Evolutionary conservation across 2,329 filamentous ascomycete genomes (phyloP).

Genomic region (Paracoccidioides brasiliensis): DNA sequence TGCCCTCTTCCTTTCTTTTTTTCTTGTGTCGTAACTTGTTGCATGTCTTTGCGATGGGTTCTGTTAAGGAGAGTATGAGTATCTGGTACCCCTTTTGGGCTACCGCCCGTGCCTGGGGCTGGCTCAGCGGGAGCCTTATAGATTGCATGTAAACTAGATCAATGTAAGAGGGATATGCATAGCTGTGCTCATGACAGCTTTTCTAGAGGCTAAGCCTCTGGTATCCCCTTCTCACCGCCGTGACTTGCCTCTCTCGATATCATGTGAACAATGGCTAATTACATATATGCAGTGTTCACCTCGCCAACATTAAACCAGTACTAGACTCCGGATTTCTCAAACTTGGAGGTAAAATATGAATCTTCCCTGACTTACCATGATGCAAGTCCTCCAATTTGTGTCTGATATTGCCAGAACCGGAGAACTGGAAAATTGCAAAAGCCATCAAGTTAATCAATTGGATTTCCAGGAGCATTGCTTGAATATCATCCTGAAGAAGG

Average conservation of each 20-base stretch:
- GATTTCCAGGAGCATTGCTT: conserved; percentile 49
- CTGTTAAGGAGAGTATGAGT: no score
- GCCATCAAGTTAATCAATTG: neutral
- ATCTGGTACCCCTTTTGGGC: no score
- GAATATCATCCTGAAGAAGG: conserved; percentile 52
- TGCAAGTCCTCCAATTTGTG: neutral
- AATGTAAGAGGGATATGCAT: no score
- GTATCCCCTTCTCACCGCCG: neutral
- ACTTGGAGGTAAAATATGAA: conserved; percentile 46
- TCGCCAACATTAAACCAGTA: conserved; percentile 41
- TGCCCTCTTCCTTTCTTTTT: neutral
- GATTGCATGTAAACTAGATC: no score
- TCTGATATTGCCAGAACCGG: neutral
- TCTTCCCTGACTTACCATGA: neutral
- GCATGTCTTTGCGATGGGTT: neutral
- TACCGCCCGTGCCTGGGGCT: no score
- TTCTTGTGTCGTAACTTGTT: neutral
- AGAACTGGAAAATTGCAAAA: no score
- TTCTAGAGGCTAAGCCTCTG: neutral
- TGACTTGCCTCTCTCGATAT: neutral
- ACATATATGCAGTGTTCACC: conserved; percentile 34
- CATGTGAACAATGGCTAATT: neutral
- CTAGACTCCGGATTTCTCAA: conserved; percentile 46
- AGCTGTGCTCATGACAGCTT: no score
- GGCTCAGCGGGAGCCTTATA: no score